Evolutionary conservation across 352 stramenopile genomes (phyloP), one percentile per base, ranked within the genome.

Genomic region (Thalassiosira livingstoniorum): DNA sequence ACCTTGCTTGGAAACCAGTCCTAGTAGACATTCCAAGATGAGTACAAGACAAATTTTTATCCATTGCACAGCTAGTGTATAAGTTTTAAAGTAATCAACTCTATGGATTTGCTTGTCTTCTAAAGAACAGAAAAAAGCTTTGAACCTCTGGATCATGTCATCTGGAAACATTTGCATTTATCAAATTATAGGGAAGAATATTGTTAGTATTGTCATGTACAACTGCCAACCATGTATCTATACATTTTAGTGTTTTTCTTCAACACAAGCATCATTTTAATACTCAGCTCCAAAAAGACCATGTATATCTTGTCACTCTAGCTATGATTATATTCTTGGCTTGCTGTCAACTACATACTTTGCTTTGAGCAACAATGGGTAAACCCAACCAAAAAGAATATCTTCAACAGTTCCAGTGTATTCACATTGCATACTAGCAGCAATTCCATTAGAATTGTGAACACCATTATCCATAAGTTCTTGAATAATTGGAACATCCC

Each of bases 41-140:
- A 63, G 25, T n/a, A 63, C n/a, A 10, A 63, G n/a, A n/a, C 55
- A n/a, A 18, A 63, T 63, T 15, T 10, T 63, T 35, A 35, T 37
- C 55, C 55, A 63, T 15, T 63, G 55, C n/a, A 63, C n/a, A 15
- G n/a, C 55, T 63, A n/a, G 55, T n/a, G 55, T n/a, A 35, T 37
- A 63, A 7, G 55, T 63, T n/a, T 63, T n/a, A 35, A 63, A 63
- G n/a, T 63, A 63, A 35, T 63, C 55, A 7, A 63, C 42, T 51
- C 42, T 18, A 18, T 51, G 10, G 18, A 51, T 51, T 51, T 51
- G 42, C n/a, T 37, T 63, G 55, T 63, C 55, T 10, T n/a, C 55
- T 31, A 10, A 18, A 10, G 31, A 10, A 63, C 55, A 63, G 31
- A 63, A 63, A 18, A 10, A n/a, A 18, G 10, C 55, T 35, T 63